Evolutionary conservation across 1,139 yeast species (phyloP).

Genomic region (Blastobotrys malaysiensis): DNA sequence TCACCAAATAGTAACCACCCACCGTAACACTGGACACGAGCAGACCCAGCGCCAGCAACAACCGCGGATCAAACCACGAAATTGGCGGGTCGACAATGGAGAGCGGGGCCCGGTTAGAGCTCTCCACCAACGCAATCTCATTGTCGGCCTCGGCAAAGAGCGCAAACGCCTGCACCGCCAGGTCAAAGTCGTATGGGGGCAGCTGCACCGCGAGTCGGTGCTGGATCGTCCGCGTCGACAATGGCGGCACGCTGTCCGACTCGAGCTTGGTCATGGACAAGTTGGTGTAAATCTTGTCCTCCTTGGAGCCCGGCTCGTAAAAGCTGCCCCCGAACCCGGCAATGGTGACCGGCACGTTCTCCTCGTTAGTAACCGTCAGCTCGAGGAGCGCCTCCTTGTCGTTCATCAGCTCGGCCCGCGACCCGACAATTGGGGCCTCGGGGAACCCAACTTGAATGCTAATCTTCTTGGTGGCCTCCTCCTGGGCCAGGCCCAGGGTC

Average conservation of each 20-base stretch:
- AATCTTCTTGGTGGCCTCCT: slow-evolving; percentile 3
- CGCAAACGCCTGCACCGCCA: slow-evolving; percentile 46
- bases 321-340: slow-evolving; percentile 75
- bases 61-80: slow-evolving; percentile 68
- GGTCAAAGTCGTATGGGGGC: slow-evolving; percentile 52
- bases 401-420: slow-evolving; percentile 30
- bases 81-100: slow-evolving; percentile 59
- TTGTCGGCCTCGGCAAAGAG: slow-evolving; percentile 50
- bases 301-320: slow-evolving; percentile 43
- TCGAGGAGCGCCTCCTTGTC: slow-evolving; percentile 53
- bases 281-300: slow-evolving; percentile 43
- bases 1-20: slow-evolving; percentile 45
- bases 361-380: slow-evolving; percentile 55
- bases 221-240: slow-evolving; percentile 37
- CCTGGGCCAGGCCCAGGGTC: slow-evolving; percentile 2
- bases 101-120: slow-evolving; percentile 42
- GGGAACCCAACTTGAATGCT: slow-evolving; percentile 11
- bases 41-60: slow-evolving; percentile 56
- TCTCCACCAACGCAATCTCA: slow-evolving; percentile 47
- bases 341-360: slow-evolving; percentile 47
- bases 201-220: slow-evolving; percentile 41
- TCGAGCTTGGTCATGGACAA: slow-evolving; percentile 63
- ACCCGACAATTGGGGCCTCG: background rate
- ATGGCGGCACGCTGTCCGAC: slow-evolving; percentile 44
- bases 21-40: slow-evolving; percentile 48